A percentile compares a stretch with the other conserved stretches of the same genome.
These are phyloP conservation scores for Exophiala spinifera DNA, from an alignment of 2,329 filamentous ascomycete genomes.

Conservation along the genomic window DNA sequence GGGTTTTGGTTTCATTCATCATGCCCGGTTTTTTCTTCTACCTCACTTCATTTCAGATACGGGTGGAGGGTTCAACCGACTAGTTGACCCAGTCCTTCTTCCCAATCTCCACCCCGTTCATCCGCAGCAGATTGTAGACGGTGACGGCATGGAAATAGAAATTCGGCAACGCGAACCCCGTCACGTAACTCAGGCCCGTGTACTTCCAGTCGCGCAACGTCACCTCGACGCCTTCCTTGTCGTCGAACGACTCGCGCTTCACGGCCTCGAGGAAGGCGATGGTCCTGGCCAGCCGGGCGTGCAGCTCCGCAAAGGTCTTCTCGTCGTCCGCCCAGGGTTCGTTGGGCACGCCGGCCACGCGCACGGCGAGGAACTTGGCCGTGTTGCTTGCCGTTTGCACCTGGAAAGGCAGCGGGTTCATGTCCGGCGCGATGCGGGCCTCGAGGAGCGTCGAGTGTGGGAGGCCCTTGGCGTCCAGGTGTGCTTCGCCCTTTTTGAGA, in stretches of 20 bases:
- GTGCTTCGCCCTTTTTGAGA: slow-evolving; percentile 45
- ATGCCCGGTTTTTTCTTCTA: too few relatives aligned
- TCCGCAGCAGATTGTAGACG: slow-evolving; percentile 60
- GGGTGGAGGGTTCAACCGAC: too few relatives aligned
- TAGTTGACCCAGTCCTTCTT: slow-evolving; percentile 57
- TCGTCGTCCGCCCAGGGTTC: slow-evolving; percentile 42
- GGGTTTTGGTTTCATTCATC: too few relatives aligned
- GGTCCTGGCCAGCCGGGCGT: slow-evolving; percentile 47
- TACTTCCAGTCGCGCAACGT: slow-evolving; percentile 42
- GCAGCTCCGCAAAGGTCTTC: slow-evolving; percentile 50
- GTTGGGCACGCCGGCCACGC: slow-evolving; percentile 37
- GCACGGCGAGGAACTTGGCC: slow-evolving; percentile 40
- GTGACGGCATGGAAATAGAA: slow-evolving; percentile 62
- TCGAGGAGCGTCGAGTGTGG: slow-evolving; percentile 38
- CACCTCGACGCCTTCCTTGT: slow-evolving; percentile 42
- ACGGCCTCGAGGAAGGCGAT: slow-evolving; percentile 47
- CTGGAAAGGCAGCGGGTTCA: slow-evolving; percentile 51
- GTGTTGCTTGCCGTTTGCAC: slow-evolving; percentile 45
- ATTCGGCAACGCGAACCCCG: slow-evolving; percentile 55
- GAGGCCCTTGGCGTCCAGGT: slow-evolving; percentile 39
- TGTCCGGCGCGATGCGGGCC: slow-evolving; percentile 48
- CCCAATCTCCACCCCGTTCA: slow-evolving; percentile 59
- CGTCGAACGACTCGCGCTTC: slow-evolving; percentile 43
- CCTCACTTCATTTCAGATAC: too few relatives aligned
- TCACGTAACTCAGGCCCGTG: slow-evolving; percentile 47